Evolutionary conservation across 1,284 basidiomycete species (phyloP).

Genomic region (Athelia psychrophila): DNA sequence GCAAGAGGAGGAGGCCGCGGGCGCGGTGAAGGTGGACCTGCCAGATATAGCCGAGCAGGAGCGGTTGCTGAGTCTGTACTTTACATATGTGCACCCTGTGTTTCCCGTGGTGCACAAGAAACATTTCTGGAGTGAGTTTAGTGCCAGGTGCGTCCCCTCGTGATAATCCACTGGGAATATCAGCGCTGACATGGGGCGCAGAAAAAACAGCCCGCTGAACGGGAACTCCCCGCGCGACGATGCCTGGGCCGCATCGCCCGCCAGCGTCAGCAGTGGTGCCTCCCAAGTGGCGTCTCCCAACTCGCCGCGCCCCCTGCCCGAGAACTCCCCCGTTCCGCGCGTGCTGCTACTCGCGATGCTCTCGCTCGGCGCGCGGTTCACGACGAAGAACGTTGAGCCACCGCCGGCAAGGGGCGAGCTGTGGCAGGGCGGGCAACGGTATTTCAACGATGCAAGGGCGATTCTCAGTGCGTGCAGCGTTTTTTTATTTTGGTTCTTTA

Average conservation of each 20-base stretch:
- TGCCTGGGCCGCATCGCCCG: not conserved
- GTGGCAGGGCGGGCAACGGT: slow-evolving; percentile 72
- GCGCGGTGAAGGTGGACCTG: slow-evolving; percentile 38
- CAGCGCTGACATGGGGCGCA: not conserved
- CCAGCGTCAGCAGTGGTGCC: no score
- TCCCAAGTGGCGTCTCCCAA: no score
- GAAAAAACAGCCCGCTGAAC: not conserved
- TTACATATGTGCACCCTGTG: slow-evolving; percentile 77
- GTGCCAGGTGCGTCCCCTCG: slow-evolving; percentile 42
- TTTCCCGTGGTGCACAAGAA: slow-evolving; percentile 75
- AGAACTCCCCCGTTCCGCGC: slow-evolving; percentile 64
- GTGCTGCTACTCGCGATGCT: slow-evolving; percentile 78
- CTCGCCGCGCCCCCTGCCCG: no score
- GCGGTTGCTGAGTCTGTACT: slow-evolving; percentile 71
- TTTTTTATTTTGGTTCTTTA: slow-evolving; percentile 3
- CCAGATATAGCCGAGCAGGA: slow-evolving; percentile 62
- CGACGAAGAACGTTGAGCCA: slow-evolving; percentile 42
- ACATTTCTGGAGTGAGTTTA: slow-evolving; percentile 67
- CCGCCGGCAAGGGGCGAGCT: slow-evolving; percentile 49
- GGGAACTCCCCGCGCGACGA: not conserved
- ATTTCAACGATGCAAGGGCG: slow-evolving; percentile 62
- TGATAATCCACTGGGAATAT: not conserved
- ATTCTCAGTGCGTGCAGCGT: slow-evolving; percentile 61
- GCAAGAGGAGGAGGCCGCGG: slow-evolving; percentile 34
- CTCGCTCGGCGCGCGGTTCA: slow-evolving; percentile 72